These are phyloP conservation scores for Petunia hybrid DNA, from an alignment of 305 asterid species.

Conservation along the genomic window DNA sequence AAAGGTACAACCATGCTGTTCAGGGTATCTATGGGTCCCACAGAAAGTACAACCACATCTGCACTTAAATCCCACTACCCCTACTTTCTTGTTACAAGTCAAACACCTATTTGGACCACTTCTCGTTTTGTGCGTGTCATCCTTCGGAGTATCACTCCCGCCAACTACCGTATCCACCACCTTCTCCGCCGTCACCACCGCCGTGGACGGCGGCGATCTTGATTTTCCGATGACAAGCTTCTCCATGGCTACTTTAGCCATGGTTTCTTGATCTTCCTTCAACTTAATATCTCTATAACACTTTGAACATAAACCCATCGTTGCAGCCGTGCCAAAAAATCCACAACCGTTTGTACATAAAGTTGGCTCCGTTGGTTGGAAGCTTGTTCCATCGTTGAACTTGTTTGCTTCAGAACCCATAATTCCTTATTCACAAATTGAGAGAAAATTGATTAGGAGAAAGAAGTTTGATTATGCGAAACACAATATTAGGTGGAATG, in stretches of 20 bases:
- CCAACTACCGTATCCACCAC: background rate
- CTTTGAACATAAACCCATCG: conserved; percentile 58
- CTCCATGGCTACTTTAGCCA: conserved; percentile 48
- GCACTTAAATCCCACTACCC: conserved; percentile 47
- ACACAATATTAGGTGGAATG: background rate
- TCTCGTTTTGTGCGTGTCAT: background rate
- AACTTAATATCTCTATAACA: conserved; percentile 46
- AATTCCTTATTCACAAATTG: background rate
- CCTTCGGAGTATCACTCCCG: background rate
- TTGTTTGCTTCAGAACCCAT: conserved; percentile 57
- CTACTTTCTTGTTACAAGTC: conserved; percentile 44
- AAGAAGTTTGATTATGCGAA: background rate
- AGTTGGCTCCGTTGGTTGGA: conserved; percentile 48
- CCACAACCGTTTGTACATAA: conserved; percentile 62
- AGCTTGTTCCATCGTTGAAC: conserved; percentile 49
- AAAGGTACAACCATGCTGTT: conserved; percentile 48
- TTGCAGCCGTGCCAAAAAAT: conserved; percentile 58
- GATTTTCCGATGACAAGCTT: conserved; percentile 34
- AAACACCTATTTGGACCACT: conserved; percentile 30
- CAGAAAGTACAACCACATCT: conserved; percentile 51
- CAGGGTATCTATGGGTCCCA: conserved; percentile 52
- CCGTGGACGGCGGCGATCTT: background rate
- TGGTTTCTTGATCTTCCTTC: conserved; percentile 43
- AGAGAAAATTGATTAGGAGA: background rate
- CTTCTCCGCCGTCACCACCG: background rate